Conservation (phyloP, 2,329 filamentous ascomycete genomes). For the Arthrobotrys conoides region DNA sequence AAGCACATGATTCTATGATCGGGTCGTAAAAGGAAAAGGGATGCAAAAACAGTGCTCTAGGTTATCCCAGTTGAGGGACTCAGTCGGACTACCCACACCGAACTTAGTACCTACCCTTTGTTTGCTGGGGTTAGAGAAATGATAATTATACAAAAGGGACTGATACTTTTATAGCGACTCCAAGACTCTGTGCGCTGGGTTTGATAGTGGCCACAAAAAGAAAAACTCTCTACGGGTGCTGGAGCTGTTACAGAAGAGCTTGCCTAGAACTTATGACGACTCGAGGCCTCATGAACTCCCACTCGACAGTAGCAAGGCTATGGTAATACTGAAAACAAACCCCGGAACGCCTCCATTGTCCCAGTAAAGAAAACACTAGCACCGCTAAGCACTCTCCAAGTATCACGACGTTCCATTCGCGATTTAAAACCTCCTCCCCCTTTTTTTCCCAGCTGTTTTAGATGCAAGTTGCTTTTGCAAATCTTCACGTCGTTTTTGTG, state of each 20-base stretch:
- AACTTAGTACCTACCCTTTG: too few species aligned
- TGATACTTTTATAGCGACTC: background rate
- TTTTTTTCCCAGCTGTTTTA: constrained; percentile 63
- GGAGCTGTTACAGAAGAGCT: background rate
- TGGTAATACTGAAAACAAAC: too few species aligned
- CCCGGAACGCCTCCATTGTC: background rate
- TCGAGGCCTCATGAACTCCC: too few species aligned
- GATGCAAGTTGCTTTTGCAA: constrained; percentile 63
- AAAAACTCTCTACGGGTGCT: background rate
- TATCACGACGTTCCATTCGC: background rate
- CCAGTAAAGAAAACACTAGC: background rate
- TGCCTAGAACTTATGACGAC: too few species aligned
- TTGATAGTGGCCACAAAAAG: too few species aligned
- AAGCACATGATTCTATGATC: background rate
- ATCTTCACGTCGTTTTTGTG: constrained; percentile 63
- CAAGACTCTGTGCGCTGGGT: background rate
- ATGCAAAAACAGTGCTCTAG: background rate
- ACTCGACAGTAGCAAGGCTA: too few species aligned
- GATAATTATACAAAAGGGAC: background rate
- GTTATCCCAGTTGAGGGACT: too few species aligned
- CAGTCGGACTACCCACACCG: too few species aligned
- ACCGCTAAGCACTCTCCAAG: background rate
- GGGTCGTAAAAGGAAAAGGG: background rate
- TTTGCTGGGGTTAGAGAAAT: background rate
- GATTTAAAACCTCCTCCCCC: constrained; percentile 63